A percentile compares a stretch with the other conserved stretches of the same genome.
Conservation (phyloP, 352 stramenopile species). For the Globisporangium lucens region DNA sequence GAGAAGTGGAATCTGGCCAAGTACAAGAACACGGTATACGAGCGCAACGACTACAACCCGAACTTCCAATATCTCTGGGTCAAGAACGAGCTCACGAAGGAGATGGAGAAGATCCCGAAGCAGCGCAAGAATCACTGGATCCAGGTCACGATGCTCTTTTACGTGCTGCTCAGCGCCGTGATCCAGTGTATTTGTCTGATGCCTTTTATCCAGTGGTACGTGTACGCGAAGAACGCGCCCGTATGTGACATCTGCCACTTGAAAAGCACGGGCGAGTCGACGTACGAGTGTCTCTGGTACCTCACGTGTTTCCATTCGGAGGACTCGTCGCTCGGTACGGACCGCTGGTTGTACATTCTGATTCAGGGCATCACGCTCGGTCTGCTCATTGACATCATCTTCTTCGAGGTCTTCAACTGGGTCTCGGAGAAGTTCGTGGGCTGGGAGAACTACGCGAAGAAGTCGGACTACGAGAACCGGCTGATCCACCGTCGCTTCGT, state of each 20-base stretch:
- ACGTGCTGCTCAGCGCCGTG: constrained; percentile 64
- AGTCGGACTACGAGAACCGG: constrained; percentile 85
- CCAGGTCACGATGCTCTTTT: constrained; percentile 86
- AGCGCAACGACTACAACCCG: constrained; percentile 85
- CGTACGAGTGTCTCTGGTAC: constrained; percentile 78
- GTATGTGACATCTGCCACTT: constrained; percentile 60
- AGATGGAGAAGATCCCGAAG: constrained; percentile 87
- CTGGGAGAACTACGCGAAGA: constrained; percentile 87
- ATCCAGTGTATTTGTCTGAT: constrained; percentile 82
- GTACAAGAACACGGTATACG: constrained; percentile 89
- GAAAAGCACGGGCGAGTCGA: constrained; percentile 23
- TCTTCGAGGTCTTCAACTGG: constrained; percentile 88
- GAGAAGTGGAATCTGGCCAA: constrained; percentile 88
- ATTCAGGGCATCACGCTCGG: constrained; percentile 80
- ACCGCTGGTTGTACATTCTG: constrained; percentile 89
- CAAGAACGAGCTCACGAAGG: constrained; percentile 81
- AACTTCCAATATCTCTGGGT: constrained; percentile 86
- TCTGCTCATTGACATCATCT: constrained; percentile 87
- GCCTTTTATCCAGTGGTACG: constrained; percentile 89
- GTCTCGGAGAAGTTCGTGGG: constrained; percentile 84
- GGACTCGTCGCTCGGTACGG: constrained; percentile 69
- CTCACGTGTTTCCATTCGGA: constrained; percentile 79
- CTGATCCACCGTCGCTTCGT: constrained; percentile 86
- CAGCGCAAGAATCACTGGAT: constrained; percentile 84
- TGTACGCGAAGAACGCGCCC: constrained; percentile 84